Percentiles rank a stretch among this genome's conserved stretches.
Evolutionary conservation across 768 basidiomycete genomes (phyloP).

Genomic region (Tephrocybe sp.): DNA sequence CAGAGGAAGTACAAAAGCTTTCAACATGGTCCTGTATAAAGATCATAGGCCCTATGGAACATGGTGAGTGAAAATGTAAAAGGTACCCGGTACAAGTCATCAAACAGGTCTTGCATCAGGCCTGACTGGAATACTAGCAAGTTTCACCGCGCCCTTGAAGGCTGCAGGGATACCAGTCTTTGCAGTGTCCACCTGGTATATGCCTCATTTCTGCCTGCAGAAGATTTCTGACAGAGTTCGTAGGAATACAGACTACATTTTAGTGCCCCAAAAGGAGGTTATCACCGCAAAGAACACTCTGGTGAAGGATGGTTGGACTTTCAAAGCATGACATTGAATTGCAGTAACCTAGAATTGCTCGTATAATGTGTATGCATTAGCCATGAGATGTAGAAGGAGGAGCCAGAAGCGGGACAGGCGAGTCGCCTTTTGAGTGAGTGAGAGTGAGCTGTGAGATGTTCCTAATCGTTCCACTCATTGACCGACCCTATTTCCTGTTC

Average conservation of each 20-base stretch:
- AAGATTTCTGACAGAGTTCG: slow-evolving; percentile 1
- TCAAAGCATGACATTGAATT: slow-evolving; percentile 27
- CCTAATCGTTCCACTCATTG: no score
- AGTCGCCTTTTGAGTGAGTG: no score
- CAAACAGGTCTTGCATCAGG: slow-evolving; percentile 28
- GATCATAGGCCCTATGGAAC: slow-evolving; percentile 68
- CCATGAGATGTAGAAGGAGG: no score
- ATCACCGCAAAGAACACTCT: slow-evolving; percentile 42
- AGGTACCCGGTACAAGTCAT: no score
- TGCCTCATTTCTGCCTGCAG: slow-evolving; percentile 7
- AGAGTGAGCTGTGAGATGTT: no score
- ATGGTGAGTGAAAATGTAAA: slow-evolving; percentile 36
- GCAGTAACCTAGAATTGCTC: background rate
- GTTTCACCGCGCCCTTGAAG: slow-evolving; percentile 54
- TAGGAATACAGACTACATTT: slow-evolving; percentile 69
- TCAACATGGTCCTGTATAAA: slow-evolving; percentile 59
- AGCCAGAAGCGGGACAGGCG: no score
- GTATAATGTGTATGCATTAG: no score
- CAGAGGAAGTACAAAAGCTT: slow-evolving; percentile 33
- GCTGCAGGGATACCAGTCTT: slow-evolving; percentile 54
- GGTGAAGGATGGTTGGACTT: slow-evolving; percentile 52
- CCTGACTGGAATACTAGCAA: slow-evolving; percentile 56
- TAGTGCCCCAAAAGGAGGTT: slow-evolving; percentile 48
- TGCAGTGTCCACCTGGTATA: slow-evolving; percentile 62
- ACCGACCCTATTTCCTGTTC: background rate